Evolutionary conservation across 371 early-diverging fungal genomes (phyloP).

Genomic region (Apophysomyces ossiformis): DNA sequence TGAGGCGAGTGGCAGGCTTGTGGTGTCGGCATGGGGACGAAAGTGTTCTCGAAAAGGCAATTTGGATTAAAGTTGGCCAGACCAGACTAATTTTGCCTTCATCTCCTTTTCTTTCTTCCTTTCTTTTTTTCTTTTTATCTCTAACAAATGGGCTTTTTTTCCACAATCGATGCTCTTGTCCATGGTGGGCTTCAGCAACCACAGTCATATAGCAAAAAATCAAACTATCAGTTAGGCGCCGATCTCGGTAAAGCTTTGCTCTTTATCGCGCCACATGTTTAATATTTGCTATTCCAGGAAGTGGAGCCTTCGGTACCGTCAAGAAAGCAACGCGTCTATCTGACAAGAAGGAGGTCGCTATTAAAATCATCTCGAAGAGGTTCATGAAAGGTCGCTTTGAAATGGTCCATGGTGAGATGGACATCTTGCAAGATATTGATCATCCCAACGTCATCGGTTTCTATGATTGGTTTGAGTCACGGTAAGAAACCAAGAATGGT

Average conservation of each 20-base stretch:
- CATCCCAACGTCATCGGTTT: slow-evolving; percentile 88
- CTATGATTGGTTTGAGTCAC: slow-evolving; percentile 80
- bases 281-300: slow-evolving; percentile 44
- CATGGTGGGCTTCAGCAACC: slow-evolving; percentile 63
- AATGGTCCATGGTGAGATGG: slow-evolving; percentile 80
- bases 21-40: too few species aligned
- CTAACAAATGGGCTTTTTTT: slow-evolving; percentile 31
- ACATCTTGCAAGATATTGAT: slow-evolving; percentile 63
- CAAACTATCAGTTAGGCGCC: slow-evolving; percentile 63
- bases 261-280: neutral
- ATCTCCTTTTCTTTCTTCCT: neutral
- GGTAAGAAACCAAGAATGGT: slow-evolving; percentile 28
- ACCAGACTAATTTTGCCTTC: neutral
- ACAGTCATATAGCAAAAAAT: slow-evolving; percentile 71
- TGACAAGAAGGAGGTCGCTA: slow-evolving; percentile 68
- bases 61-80: neutral
- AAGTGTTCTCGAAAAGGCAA: too few species aligned
- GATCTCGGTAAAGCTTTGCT: slow-evolving; percentile 54
- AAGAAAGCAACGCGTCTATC: slow-evolving; percentile 62
- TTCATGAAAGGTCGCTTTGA: slow-evolving; percentile 66
- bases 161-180: slow-evolving; percentile 43
- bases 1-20: too few species aligned
- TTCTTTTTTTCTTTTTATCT: neutral
- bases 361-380: slow-evolving; percentile 81
- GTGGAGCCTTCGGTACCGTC: slow-evolving; percentile 79